phyloP scores from a whole-genome alignment of 1,284 basidiomycete genomes.

The Ganoderma lingzhi region DNA sequence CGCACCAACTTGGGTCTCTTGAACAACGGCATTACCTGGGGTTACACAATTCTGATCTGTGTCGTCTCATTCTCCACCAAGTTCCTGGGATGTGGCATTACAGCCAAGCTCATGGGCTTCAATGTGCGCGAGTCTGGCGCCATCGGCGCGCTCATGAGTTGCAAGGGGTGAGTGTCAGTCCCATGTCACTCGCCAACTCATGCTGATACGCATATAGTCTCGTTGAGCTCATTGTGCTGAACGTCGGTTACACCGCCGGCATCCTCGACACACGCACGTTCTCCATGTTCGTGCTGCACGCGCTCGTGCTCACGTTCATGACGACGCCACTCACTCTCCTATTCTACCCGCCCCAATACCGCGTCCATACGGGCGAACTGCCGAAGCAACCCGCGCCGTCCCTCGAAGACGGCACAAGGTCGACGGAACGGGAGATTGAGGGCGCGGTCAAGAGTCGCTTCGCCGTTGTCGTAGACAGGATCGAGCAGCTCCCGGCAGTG shows the following conservation, averaged over 20 bases:
- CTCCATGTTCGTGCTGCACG: conserved; percentile 93
- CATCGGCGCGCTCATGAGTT: conserved; percentile 92
- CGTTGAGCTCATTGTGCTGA: conserved; percentile 92
- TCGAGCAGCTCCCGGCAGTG: conserved; percentile 83
- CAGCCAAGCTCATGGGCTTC: conserved; percentile 76
- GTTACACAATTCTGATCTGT: conserved; percentile 85
- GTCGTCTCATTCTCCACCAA: conserved; percentile 86
- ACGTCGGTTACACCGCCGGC: conserved; percentile 84
- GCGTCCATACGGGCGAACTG: conserved; percentile 34
- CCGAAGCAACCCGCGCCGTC: conserved; percentile 11
- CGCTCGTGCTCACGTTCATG: conserved; percentile 84
- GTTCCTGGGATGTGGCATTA: conserved; percentile 71
- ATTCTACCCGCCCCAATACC: conserved; percentile 76
- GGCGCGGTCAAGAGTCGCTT: conserved; percentile 65
- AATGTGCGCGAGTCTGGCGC: conserved; percentile 83
- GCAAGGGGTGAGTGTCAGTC: conserved; percentile 76
- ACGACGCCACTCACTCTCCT: conserved; percentile 85
- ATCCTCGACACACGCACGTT: conserved; percentile 80
- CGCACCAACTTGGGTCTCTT: conserved; percentile 86
- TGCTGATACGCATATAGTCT: conserved; percentile 52
- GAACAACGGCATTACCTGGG: conserved; percentile 82
- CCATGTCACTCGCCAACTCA: not conserved
- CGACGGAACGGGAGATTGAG: conserved; percentile 30
- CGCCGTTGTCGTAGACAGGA: conserved; percentile 84
- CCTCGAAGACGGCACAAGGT: conserved; percentile 20